phyloP scores from a whole-genome alignment of 768 basidiomycete genomes.

The Mycena maculata region DNA sequence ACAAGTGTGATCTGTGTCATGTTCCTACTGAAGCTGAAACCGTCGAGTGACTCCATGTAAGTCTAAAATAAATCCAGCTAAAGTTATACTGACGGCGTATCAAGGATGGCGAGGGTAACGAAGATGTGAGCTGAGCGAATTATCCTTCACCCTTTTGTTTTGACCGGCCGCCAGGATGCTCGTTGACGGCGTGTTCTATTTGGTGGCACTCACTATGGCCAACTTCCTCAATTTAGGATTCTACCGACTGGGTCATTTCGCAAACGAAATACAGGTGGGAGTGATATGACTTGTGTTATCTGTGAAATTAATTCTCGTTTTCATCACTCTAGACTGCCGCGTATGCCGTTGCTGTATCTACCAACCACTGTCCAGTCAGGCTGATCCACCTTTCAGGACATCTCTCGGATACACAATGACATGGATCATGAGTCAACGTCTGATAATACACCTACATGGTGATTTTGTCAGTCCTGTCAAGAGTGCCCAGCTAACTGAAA shows the following conservation, averaged over 20 bases:
- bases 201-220: slow-evolving; percentile 62
- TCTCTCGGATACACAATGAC: slow-evolving; percentile 66
- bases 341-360: slow-evolving; percentile 45
- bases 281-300: background rate
- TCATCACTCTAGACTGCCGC: slow-evolving; percentile 57
- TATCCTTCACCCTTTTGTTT: background rate
- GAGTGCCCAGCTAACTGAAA: background rate
- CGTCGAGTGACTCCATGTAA: slow-evolving; percentile 54
- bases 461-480: slow-evolving; percentile 3
- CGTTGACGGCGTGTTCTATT: slow-evolving; percentile 75
- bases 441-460: slow-evolving; percentile 70
- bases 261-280: slow-evolving; percentile 57
- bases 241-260: slow-evolving; percentile 48
- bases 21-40: slow-evolving; percentile 62
- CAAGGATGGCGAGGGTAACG: slow-evolving; percentile 30
- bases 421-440: slow-evolving; percentile 72
- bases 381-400: slow-evolving; percentile 48
- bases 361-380: slow-evolving; percentile 1
- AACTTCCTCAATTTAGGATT: slow-evolving; percentile 66
- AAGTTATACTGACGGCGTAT: slow-evolving; percentile 2
- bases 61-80: slow-evolving; percentile 33
- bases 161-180: slow-evolving; percentile 63
- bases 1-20: slow-evolving; percentile 62
- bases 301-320: background rate
- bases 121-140: slow-evolving; percentile 11